Base-by-base conservation (phyloP, 75 land plant species). In the Isoetes taiwanensis region DNA sequence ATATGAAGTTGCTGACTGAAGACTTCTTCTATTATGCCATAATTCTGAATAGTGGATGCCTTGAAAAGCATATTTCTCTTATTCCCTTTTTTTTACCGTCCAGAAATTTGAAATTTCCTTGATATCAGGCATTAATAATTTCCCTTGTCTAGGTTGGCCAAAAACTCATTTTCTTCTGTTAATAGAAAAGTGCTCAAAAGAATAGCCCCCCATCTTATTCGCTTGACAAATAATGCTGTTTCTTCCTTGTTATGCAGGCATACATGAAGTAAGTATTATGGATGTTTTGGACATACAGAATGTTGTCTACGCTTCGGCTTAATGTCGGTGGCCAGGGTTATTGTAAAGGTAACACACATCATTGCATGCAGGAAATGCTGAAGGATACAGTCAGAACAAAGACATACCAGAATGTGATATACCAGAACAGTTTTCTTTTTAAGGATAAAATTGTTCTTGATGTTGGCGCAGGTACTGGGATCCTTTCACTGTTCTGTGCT, bases 381-480 rank as follows among this genome's bases (percentile, higher is more conserved):
- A 93, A 93, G 70, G 98, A 93, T 74, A 61, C 75, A 17, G 90
- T 88, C 24, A 75, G 98, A 69, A 93, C 98, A 14, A 88, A 79
- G 62, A 79, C 90, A 39, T 93, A 93, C 64, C 96, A 82, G 70
- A 81, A 88, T 77, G 98, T 77, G 16, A 84, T 93, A 26, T 93
- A 88, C 60, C 74, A 88, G 60, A 93, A 93, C 61, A 33, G 64
- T 23, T 93, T 93, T 64, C 63, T 93, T n/a, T 84, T 93, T 72
- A 84, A 88, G 66, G 71, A 93, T 67, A 93, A 93, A 56, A 68
- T 93, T 10, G 90, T 93, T 29, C 79, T 93, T 56, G 98, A 93
- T 70, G 98, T 93, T 30, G 98, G 98, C 30, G 98, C 98, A 14
- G 98, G 98, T 19, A 93, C 98, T 19, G 98, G 98, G 54, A 89